Percentiles rank a stretch among this genome's conserved stretches.
phyloP scores from a whole-genome alignment of 108 stramenopile species.

The Aurantiochytrium sp. region DNA sequence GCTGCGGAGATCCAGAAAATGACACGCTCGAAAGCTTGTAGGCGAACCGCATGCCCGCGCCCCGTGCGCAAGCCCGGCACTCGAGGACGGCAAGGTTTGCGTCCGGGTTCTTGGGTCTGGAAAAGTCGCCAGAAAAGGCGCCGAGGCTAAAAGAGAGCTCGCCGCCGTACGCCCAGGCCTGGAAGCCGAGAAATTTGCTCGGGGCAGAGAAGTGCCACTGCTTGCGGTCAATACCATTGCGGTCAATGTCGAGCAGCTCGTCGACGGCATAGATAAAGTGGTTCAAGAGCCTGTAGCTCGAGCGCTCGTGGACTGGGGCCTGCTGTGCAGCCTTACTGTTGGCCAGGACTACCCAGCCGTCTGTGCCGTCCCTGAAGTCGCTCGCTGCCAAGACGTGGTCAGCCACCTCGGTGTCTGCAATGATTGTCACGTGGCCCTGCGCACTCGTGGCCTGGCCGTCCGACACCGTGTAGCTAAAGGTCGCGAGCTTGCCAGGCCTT shows the following conservation, averaged over 20 bases:
- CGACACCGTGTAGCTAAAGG: slow-evolving; percentile 54
- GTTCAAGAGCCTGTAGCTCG: slow-evolving; percentile 53
- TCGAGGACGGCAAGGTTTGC: slow-evolving; percentile 54
- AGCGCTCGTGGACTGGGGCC: slow-evolving; percentile 50
- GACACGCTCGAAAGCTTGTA: slow-evolving; percentile 43
- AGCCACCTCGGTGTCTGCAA: slow-evolving; percentile 29
- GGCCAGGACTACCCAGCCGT: slow-evolving; percentile 49
- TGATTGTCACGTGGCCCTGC: slow-evolving; percentile 57
- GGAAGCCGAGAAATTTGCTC: slow-evolving; percentile 48
- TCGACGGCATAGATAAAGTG: slow-evolving; percentile 58
- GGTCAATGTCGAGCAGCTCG: slow-evolving; percentile 46
- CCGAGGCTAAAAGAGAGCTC: slow-evolving; percentile 55
- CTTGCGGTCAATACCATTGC: slow-evolving; percentile 42
- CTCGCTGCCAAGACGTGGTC: slow-evolving; percentile 41
- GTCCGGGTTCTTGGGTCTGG: slow-evolving; percentile 40
- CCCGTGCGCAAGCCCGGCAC: slow-evolving; percentile 50
- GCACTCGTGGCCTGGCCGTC: slow-evolving; percentile 43
- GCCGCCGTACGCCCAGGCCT: slow-evolving; percentile 61
- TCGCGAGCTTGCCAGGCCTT: slow-evolving; percentile 29
- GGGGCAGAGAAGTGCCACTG: slow-evolving; percentile 65
- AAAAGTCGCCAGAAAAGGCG: slow-evolving; percentile 62
- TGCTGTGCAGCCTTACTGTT: slow-evolving; percentile 34
- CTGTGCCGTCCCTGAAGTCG: slow-evolving; percentile 45
- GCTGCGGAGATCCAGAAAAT: slow-evolving; percentile 48
- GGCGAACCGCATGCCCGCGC: slow-evolving; percentile 52